phyloP scores from a whole-genome alignment of 1,139 yeast species.

The Geotrichum cucujoidarum region DNA sequence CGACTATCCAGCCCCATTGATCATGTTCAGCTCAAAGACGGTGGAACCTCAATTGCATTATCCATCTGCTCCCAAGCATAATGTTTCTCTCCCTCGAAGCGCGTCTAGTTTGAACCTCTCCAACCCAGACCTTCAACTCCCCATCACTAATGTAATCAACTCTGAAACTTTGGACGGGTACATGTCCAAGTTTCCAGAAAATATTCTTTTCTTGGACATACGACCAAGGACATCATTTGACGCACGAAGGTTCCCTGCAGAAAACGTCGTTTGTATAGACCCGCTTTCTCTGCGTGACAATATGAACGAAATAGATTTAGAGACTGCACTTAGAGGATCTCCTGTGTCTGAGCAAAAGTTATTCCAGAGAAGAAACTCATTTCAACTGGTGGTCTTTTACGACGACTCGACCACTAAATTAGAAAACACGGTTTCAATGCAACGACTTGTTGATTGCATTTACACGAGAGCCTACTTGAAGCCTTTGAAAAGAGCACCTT shows the following conservation, averaged over 20 bases:
- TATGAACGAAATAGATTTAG: conserved; percentile 56
- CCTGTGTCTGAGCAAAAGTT: conserved; percentile 49
- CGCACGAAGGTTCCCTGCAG: conserved; percentile 53
- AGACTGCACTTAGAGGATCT: conserved; percentile 49
- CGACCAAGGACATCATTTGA: conserved; percentile 56
- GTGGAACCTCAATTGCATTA: neutral
- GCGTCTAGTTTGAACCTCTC: conserved; percentile 1
- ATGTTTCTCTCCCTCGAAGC: conserved; percentile 3
- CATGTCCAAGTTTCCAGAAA: conserved; percentile 27
- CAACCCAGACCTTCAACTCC: conserved; percentile 24
- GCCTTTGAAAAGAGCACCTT: conserved; percentile 50
- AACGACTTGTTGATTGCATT: conserved; percentile 30
- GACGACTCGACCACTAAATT: conserved; percentile 37
- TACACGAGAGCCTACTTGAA: conserved; percentile 39
- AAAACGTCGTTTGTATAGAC: conserved; percentile 62
- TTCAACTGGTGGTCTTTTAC: conserved; percentile 60
- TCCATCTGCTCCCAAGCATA: conserved; percentile 2
- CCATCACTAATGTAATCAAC: conserved; percentile 32
- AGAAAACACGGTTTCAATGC: conserved; percentile 19
- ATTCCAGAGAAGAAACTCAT: conserved; percentile 51
- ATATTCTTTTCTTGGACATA: conserved; percentile 58
- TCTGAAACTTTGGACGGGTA: conserved; percentile 31
- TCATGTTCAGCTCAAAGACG: neutral
- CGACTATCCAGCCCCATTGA: neutral
- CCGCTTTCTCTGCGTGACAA: conserved; percentile 51